Percentiles rank a stretch among this genome's conserved stretches.
Conservation (phyloP, 176 grass and related monocot species). For the Phoenix roebelenii region DNA sequence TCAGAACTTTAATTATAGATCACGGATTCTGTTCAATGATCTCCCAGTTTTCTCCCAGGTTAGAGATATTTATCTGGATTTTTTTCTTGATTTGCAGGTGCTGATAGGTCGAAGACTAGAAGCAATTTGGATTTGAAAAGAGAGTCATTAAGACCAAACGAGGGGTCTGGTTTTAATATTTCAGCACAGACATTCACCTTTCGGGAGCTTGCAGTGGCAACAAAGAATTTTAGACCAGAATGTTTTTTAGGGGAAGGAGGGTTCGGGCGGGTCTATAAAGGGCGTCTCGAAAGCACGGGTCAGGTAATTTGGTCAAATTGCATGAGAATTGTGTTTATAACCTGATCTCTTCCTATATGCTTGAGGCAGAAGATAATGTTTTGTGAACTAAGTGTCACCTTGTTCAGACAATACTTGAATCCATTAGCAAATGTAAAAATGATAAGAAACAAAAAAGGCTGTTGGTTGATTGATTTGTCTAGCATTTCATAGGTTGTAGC, state of each 20-base stretch:
- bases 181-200: constrained; percentile 79
- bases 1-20: too few species aligned
- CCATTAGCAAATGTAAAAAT: too few species aligned
- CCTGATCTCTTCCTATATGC: too few species aligned
- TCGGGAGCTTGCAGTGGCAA: constrained; percentile 49
- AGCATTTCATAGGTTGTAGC: constrained; percentile 43
- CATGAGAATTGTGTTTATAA: too few species aligned
- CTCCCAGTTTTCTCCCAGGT: neutral
- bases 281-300: constrained; percentile 47
- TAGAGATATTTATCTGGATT: constrained; percentile 5
- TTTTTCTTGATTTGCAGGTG: constrained; percentile 23
- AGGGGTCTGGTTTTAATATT: constrained; percentile 21
- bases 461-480: too few species aligned
- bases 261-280: constrained; percentile 78
- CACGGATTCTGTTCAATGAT: too few species aligned
- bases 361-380: too few species aligned
- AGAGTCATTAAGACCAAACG: neutral
- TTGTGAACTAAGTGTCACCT: too few species aligned
- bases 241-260: constrained; percentile 78
- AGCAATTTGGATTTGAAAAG: neutral
- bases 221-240: constrained; percentile 59
- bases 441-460: too few species aligned
- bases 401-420: too few species aligned
- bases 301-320: constrained; percentile 40
- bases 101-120: neutral